These are phyloP conservation scores for Calonectria ilicicola DNA, from an alignment of 2,329 filamentous ascomycete genomes.

Conservation along the genomic window DNA sequence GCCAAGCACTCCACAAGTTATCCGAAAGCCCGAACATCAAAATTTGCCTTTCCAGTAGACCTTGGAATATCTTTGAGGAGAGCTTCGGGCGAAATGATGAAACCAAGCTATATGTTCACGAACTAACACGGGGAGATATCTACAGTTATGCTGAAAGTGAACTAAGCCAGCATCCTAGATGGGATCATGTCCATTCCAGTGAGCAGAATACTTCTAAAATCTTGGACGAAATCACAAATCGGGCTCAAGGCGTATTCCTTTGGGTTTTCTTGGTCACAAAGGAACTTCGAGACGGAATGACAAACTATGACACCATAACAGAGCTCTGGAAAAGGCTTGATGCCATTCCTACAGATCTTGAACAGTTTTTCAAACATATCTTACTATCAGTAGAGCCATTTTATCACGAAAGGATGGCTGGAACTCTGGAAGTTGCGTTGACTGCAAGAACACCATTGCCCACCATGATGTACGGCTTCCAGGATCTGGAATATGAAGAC, in stretches of 20 bases:
- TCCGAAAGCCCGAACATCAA: conserved; percentile 19
- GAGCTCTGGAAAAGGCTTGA: conserved; percentile 16
- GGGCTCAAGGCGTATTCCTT: conserved; percentile 33
- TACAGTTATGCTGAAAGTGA: neutral
- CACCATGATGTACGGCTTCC: conserved; percentile 8
- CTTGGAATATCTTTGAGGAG: conserved; percentile 21
- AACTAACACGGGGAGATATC: conserved; percentile 29
- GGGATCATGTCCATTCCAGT: neutral
- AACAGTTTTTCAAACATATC: conserved; percentile 21
- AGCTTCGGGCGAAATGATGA: neutral
- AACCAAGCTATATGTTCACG: conserved; percentile 27
- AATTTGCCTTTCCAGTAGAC: conserved; percentile 31
- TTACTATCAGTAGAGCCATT: conserved; percentile 1
- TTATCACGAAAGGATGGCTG: conserved; percentile 14
- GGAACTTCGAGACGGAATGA: conserved; percentile 10
- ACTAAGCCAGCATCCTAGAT: conserved; percentile 4
- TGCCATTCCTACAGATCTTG: conserved; percentile 23
- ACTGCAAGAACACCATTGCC: neutral
- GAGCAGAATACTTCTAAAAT: neutral
- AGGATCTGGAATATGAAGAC: conserved; percentile 15
- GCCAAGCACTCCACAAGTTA: conserved; percentile 11
- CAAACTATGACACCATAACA: neutral
- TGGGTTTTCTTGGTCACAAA: conserved; percentile 34
- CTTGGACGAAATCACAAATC: conserved; percentile 6
- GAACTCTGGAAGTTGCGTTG: neutral